Base-by-base conservation (phyloP, 164 flowering plant species). In the Malania oleifera region DNA sequence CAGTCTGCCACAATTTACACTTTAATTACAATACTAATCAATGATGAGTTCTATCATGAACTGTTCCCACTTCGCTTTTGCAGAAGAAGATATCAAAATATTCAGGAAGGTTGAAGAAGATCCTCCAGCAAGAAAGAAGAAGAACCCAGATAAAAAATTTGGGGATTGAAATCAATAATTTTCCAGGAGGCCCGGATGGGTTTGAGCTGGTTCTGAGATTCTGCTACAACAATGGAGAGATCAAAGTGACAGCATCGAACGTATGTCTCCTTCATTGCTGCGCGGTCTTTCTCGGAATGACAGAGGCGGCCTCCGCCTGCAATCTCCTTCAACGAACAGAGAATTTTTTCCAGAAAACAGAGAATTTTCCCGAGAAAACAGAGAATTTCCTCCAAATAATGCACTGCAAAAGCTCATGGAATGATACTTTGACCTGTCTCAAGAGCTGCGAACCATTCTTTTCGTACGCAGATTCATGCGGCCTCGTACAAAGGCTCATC, bases 151-250 rank as follows among this genome's bases (percentile, higher is more conserved):
- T 63, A 40, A 62, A 35, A 29, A 73, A 57, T 25, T 52, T 70
- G 7, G 53, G 37, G 0, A 65, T 82, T 19, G 68, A 65, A 40
- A 65, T 83, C 57, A 54, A 70, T 52, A 82, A 74, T 19, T 86
- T 88, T 56, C 96, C 93, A 2, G 88, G 96, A 9, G 96, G 91
- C 8, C 38, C 88, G 59, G 57, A 73, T 54, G 93, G 85, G 67
- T 91, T 91, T 61, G 97, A 91, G 65, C 63, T 81, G 13, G 76
- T 80, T 56, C 64, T 82, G 49, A 79, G 91, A 66, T 91, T 88
- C 72, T 86, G 89, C 59, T 79, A 91, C 82, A 77, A 65, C 79
- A 61, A 76, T 65, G 91, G 89, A 11, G 49, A 46, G 57, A 69
- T 80, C 44, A 25, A 41, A 20, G 73, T 86, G 58, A 65, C 75